These are phyloP conservation scores for Thozetella sp. DNA, from an alignment of 495 filamentous ascomycete genomes.

Conservation along the genomic window DNA sequence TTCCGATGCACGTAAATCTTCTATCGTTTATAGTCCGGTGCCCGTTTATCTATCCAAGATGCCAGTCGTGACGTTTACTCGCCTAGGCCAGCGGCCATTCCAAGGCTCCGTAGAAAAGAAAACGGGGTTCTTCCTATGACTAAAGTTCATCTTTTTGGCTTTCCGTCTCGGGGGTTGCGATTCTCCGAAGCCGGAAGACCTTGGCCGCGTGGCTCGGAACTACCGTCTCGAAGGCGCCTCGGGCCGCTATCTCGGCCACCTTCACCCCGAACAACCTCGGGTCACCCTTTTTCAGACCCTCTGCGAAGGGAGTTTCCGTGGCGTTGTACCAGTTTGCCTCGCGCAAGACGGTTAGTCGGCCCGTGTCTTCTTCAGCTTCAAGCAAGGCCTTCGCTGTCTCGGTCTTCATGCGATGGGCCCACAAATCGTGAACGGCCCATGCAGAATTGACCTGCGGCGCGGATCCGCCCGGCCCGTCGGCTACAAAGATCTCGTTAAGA, in stretches of 20 bases:
- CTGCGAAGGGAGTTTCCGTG: not conserved
- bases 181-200: constrained; percentile 4
- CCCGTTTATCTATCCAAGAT: too few species aligned
- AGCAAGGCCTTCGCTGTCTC: not conserved
- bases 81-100: too few species aligned
- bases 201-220: constrained; percentile 6
- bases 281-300: not conserved
- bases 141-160: not conserved
- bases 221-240: not conserved
- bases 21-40: too few species aligned
- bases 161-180: not conserved
- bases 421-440: not conserved
- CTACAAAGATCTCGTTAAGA: not conserved
- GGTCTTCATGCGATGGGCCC: not conserved
- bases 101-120: too few species aligned
- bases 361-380: not conserved
- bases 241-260: not conserved
- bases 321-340: constrained; percentile 5
- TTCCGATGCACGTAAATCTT: too few species aligned
- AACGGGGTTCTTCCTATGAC: too few species aligned
- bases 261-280: constrained; percentile 3
- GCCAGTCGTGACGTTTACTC: too few species aligned
- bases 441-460: not conserved
- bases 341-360: not conserved
- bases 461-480: not conserved